Conservation (phyloP, 2,329 filamentous ascomycete species). For the Sporothrix sp. region DNA sequence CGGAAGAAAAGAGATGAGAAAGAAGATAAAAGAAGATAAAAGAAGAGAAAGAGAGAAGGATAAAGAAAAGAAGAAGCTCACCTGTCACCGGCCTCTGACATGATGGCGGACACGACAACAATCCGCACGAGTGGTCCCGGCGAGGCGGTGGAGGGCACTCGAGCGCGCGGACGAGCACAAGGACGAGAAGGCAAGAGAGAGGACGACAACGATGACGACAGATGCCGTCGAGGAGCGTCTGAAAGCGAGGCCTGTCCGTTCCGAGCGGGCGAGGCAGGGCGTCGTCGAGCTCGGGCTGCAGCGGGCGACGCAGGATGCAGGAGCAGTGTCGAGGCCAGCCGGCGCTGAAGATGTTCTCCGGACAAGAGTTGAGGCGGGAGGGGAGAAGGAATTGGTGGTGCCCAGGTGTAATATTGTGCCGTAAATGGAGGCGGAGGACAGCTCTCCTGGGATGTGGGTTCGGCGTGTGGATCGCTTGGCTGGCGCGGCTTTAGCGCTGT, state of each 20-base stretch:
- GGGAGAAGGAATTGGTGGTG: neutral
- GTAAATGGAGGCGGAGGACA: neutral
- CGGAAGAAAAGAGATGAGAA: neutral
- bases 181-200: neutral
- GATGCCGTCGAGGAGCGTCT: neutral
- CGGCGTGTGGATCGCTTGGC: neutral
- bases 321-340: neutral
- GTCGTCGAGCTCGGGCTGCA: neutral
- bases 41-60: neutral
- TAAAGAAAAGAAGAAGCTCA: constrained; percentile 11
- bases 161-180: too few relatives aligned
- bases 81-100: constrained; percentile 27
- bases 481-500: neutral
- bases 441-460: neutral
- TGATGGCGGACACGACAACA: constrained; percentile 13
- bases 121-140: too few relatives aligned
- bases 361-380: neutral
- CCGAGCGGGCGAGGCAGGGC: constrained; percentile 2
- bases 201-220: neutral
- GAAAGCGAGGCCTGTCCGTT: constrained; percentile 2
- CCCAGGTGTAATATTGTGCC: too few relatives aligned
- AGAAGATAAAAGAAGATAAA: neutral
- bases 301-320: too few relatives aligned
- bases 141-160: too few relatives aligned
- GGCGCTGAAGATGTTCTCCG: neutral